Evolutionary conservation across 345 rosid genomes (phyloP).

Genomic region (Limnanthes douglasii): DNA sequence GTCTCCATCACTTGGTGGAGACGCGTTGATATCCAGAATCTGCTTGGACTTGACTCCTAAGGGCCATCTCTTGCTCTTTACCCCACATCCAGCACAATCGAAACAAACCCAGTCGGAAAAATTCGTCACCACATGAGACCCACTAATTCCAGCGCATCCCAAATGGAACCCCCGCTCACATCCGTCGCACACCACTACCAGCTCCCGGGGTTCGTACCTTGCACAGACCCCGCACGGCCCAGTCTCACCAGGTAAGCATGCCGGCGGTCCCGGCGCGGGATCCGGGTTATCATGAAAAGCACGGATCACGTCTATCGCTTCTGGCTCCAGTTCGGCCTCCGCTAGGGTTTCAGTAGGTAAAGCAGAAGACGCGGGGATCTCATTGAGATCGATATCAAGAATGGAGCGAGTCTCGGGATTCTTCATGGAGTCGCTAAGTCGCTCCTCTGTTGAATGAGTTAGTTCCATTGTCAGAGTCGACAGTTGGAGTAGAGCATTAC

Average conservation of each 20-base stretch:
- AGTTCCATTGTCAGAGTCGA: slow-evolving; percentile 29
- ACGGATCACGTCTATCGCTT: slow-evolving; percentile 45
- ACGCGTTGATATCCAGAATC: slow-evolving; percentile 78
- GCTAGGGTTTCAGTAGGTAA: slow-evolving; percentile 12
- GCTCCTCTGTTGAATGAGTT: slow-evolving; percentile 17
- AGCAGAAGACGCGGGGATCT: slow-evolving; percentile 57
- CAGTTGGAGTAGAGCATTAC: slow-evolving; percentile 17
- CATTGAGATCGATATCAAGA: slow-evolving; percentile 89
- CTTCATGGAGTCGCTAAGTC: slow-evolving; percentile 10
- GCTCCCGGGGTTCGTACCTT: slow-evolving; percentile 22
- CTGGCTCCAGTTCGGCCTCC: slow-evolving; percentile 15
- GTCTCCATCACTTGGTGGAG: slow-evolving; percentile 82
- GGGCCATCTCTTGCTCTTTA: slow-evolving; percentile 71
- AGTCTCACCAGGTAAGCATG: slow-evolving; percentile 19
- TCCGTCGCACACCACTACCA: slow-evolving; percentile 73
- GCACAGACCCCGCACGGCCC: slow-evolving; percentile 49
- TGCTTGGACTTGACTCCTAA: slow-evolving; percentile 56
- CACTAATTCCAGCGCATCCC: slow-evolving; percentile 29
- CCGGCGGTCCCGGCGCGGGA: slow-evolving; percentile 44
- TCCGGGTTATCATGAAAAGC: slow-evolving; percentile 44
- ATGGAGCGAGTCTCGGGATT: slow-evolving; percentile 40
- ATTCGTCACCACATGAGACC: slow-evolving; percentile 8
- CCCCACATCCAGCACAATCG: slow-evolving; percentile 41
- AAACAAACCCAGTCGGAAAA: slow-evolving; percentile 70
- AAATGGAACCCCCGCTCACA: slow-evolving; percentile 84